Evolutionary conservation across 139 green algal genomes (phyloP), one percentile per base, ranked within the genome.

Genomic region (Raphidocelis subcapitata): DNA sequence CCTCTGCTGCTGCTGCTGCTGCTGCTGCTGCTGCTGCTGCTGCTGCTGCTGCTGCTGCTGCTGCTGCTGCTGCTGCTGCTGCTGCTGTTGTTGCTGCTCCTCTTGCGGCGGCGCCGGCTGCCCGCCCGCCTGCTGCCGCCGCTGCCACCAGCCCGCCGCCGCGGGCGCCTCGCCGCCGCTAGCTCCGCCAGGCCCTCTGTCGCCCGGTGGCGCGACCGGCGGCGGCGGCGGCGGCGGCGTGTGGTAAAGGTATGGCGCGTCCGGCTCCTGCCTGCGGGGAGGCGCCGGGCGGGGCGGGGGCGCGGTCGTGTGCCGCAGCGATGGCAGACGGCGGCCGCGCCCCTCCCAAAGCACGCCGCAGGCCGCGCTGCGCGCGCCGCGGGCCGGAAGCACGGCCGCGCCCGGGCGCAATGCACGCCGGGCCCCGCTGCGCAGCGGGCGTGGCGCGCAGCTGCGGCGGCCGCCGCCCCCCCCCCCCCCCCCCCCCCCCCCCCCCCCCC

Each of bases 1-100:
- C 66, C 51, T n/a, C 36, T 54, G 33, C 33, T 32, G 61, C 33
- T 26, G 41, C 23, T 15, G 18, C 33, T 54, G 35, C 61, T 16
- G 32, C 59, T 33, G 10, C 3, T 35, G 12, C 35, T 65, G 10
- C 31, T 46, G 29, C 10, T 46, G 29, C 59, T 65, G 47, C 47
- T 36, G 44, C 47, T 67, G 62, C 35, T 35, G 59, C 29, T 35
- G 59, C 59, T 35, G 36, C 59, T 35, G 36, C 24, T 33, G 29
- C 20, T 65, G 35, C 36, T 33, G 41, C 41, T 49, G 41, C 41
- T 49, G 41, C 41, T 49, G 41, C 41, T 49, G 41, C 41, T 49
- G 41, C 41, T 49, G 41, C 41, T 49, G 41, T 49, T 49, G 41
- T 49, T 56, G 62, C 62, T 69, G 63, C 63, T 69, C 36, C 63